Evolutionary conservation across 1,284 basidiomycete genomes (phyloP).

Genomic region (Cutaneotrichosporon sp.): DNA sequence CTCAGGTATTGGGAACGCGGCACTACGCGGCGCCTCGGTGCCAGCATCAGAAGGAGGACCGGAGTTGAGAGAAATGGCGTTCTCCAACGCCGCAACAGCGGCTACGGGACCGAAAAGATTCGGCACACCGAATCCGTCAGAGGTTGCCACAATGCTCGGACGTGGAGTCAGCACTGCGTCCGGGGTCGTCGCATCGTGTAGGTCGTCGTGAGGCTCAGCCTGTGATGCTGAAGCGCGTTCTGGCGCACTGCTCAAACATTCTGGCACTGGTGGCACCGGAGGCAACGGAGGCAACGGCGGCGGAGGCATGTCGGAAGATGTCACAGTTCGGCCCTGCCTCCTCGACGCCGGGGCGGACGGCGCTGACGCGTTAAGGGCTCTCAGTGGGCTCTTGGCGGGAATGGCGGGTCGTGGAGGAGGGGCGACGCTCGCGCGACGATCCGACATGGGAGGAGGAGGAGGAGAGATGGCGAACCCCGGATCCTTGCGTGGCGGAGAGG

Average conservation of each 20-base stretch:
- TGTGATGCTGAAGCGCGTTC: not conserved
- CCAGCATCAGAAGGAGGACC: not conserved
- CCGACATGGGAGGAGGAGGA: slow-evolving; percentile 16
- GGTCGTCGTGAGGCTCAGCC: not conserved
- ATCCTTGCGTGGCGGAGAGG: slow-evolving; percentile 16
- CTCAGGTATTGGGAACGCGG: no score
- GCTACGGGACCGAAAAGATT: no score
- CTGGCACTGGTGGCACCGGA: slow-evolving; percentile 7
- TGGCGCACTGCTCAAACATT: not conserved
- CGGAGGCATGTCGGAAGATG: not conserved
- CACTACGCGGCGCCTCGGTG: no score
- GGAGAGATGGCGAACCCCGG: slow-evolving; percentile 28
- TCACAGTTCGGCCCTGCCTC: not conserved
- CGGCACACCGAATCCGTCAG: no score
- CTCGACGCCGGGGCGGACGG: not conserved
- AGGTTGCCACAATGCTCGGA: not conserved
- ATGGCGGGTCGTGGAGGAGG: slow-evolving; percentile 1
- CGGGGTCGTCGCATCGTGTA: not conserved
- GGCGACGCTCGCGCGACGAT: not conserved
- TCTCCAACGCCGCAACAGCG: no score
- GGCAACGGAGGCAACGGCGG: not conserved
- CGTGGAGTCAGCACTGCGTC: not conserved
- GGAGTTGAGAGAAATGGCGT: not conserved
- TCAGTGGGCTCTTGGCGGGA: slow-evolving; percentile 41
- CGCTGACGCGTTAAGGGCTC: slow-evolving; percentile 8